Conservation (phyloP, 139 green algal species). For the Chlorella sorokiniana region DNA sequence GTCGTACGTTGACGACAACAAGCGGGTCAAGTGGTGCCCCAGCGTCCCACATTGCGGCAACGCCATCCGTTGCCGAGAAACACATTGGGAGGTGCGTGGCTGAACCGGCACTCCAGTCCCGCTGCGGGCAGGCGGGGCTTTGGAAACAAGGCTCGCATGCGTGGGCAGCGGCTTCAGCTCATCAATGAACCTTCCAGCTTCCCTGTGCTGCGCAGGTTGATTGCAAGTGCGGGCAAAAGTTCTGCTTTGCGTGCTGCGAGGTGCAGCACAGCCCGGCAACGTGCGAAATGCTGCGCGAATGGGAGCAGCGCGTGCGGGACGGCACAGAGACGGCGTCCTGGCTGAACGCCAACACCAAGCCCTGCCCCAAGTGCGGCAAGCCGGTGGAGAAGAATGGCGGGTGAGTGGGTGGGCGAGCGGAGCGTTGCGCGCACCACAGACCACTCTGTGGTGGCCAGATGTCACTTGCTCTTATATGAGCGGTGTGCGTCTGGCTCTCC, state of each 20-base stretch:
- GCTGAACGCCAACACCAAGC: constrained; percentile 77
- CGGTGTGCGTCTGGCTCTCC: too few species aligned
- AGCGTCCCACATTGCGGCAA: constrained; percentile 76
- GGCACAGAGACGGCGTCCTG: constrained; percentile 73
- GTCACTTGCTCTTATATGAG: too few species aligned
- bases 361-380: constrained; percentile 77
- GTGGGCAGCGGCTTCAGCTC: background rate
- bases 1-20: constrained; percentile 78
- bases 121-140: too few species aligned
- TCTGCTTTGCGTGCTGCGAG: constrained; percentile 87
- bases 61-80: constrained; percentile 44
- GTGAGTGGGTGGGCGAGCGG: too few species aligned
- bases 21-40: constrained; percentile 59
- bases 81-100: constrained; percentile 8
- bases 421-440: too few species aligned
- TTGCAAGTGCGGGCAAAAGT: constrained; percentile 75
- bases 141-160: too few species aligned
- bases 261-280: constrained; percentile 86
- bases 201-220: constrained; percentile 18
- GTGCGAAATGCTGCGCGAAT: constrained; percentile 85
- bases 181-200: too few species aligned
- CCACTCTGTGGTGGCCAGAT: too few species aligned
- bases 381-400: constrained; percentile 92
- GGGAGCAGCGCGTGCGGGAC: constrained; percentile 81
- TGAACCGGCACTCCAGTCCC: too few species aligned